phyloP scores from a whole-genome alignment of 1,139 yeast genomes.

The Hyphopichia khmerensis region DNA sequence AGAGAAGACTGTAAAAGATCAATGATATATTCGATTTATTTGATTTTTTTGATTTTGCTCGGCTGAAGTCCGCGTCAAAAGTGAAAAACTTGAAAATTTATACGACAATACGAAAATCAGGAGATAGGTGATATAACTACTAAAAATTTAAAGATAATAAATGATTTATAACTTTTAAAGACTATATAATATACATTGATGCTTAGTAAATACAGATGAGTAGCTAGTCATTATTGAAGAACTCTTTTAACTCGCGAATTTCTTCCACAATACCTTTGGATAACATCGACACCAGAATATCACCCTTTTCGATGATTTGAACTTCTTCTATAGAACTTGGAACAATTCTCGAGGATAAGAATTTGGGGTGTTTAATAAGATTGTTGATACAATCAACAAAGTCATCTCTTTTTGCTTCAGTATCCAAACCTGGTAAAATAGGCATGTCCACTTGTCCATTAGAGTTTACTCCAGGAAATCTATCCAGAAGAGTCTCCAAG shows the following conservation, averaged over 20 bases:
- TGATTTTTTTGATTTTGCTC: background rate
- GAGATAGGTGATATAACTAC: background rate
- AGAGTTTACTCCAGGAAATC: slow-evolving; percentile 3
- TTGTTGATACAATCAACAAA: slow-evolving; percentile 62
- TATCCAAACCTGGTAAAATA: slow-evolving; percentile 63
- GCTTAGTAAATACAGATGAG: no score
- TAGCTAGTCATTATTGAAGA: background rate
- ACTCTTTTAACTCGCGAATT: slow-evolving; percentile 54
- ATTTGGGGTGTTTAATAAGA: slow-evolving; percentile 83
- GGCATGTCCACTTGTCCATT: slow-evolving; percentile 21
- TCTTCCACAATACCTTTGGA: slow-evolving; percentile 53
- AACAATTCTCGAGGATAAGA: slow-evolving; percentile 64
- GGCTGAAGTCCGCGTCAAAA: background rate
- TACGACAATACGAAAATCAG: background rate
- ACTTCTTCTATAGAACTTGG: slow-evolving; percentile 69
- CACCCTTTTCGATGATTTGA: slow-evolving; percentile 46
- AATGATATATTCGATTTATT: background rate
- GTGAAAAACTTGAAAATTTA: background rate
- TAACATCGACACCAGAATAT: slow-evolving; percentile 36
- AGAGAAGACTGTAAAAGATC: background rate
- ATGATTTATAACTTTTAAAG: background rate
- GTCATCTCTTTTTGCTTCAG: slow-evolving; percentile 53
- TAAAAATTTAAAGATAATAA: background rate
- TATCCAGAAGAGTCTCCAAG: slow-evolving; percentile 13
- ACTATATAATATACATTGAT: background rate